Evolutionary conservation across 1,139 yeast species (phyloP), one percentile per base, ranked within the genome.

Genomic region (Lodderomyces jiufengensis): DNA sequence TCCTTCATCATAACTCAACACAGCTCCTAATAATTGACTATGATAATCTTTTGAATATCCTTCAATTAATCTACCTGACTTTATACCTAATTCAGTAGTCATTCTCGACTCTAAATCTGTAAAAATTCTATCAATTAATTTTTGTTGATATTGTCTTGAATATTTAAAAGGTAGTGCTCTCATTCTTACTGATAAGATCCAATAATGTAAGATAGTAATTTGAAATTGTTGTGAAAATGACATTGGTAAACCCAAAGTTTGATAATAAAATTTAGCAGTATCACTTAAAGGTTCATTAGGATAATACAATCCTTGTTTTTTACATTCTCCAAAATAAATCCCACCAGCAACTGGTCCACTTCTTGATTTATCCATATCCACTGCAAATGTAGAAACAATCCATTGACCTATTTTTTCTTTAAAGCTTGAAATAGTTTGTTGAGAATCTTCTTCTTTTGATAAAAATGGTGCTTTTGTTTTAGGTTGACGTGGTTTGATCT

Each of bases 211-310:
- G 3, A 84, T 73, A 5, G 95, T 84, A 47, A 92, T 84, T 61
- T 90, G 97, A 55, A 83, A 90, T 95, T 97, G 92, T 60, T 88
- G 95, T 18, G 92, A 79, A 55, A 90, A 92, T 0, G 97, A 82
- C 54, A 76, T 73, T 15, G 96, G 97, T 52, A 94, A 68, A 16
- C 77, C 81, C 42, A 92, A 66, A 8, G 92, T 84, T 40, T 84
- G 84, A 54, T 86, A 90, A 66, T 81, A 84, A 50, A 82, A 84
- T 40, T 62, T 61, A 3, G 92, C 90, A 13, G 81, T 75, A 25
- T 72, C 74, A 7, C 81, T 73, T 30, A 82, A 61, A 31, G 78
- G 80, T 54, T 82, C 92, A 45, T 81, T 70, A 12, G 83, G 85
- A 45, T 77, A 84, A 55, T 77, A 84, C 51, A 85, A 63, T 12